A percentile compares a stretch with the other conserved stretches of the same genome.
Conservation (phyloP, 2,329 filamentous ascomycete genomes). For the Escovopsis sp. region DNA sequence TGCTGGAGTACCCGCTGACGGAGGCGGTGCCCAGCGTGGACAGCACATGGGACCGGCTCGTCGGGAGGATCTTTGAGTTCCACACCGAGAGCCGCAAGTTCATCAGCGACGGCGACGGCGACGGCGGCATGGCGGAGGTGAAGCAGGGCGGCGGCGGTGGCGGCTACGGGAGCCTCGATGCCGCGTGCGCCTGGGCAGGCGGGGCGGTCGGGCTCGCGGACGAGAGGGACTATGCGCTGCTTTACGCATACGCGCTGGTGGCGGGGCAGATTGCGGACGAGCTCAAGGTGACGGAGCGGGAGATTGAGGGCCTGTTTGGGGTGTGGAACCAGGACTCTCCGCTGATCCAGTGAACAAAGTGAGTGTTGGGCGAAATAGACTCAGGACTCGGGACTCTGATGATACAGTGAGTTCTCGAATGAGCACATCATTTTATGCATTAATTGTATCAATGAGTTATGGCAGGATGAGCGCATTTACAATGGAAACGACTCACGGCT, state of each 20-base stretch:
- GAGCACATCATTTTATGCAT: not conserved
- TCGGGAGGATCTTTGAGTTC: constrained; percentile 75
- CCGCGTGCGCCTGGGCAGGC: not conserved
- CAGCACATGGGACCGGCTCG: constrained; percentile 58
- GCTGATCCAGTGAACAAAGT: constrained; percentile 4
- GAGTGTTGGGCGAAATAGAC: not conserved
- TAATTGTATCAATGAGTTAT: not conserved
- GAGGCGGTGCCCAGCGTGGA: constrained; percentile 69
- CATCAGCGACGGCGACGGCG: not conserved
- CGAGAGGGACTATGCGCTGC: constrained; percentile 67
- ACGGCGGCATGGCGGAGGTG: constrained; percentile 10
- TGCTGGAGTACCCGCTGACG: constrained; percentile 75
- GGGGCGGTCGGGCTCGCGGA: constrained; percentile 24
- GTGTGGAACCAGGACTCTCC: constrained; percentile 23
- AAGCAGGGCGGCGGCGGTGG: not conserved
- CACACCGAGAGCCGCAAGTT: constrained; percentile 38
- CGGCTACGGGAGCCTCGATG: not conserved
- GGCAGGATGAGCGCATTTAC: too few species aligned
- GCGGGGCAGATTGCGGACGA: constrained; percentile 48
- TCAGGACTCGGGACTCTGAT: too few species aligned
- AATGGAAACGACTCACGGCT: too few species aligned
- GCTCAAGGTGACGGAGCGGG: constrained; percentile 38
- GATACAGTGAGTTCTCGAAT: too few species aligned
- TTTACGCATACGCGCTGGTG: constrained; percentile 76
- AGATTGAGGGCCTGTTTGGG: constrained; percentile 44